Evolutionary conservation across 768 basidiomycete species (phyloP).

Genomic region (Leccinum barrowsii): DNA sequence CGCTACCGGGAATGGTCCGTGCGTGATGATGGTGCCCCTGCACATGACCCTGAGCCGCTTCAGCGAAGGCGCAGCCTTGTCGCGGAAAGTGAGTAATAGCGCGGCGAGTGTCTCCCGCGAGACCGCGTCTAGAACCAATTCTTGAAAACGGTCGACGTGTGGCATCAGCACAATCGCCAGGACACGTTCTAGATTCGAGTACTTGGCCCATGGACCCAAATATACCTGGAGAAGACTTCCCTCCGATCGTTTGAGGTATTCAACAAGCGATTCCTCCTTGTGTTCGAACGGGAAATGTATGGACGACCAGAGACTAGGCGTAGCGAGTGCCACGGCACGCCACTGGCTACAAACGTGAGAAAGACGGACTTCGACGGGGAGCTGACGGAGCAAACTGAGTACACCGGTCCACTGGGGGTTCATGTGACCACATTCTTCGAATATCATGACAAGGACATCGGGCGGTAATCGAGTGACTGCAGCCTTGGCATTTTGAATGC

Average conservation of each 20-base stretch:
- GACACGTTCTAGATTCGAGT: conserved; percentile 25
- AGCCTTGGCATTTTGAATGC: conserved; percentile 28
- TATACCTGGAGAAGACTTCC: conserved; percentile 31
- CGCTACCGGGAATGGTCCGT: conserved; percentile 23
- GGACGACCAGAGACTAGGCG: conserved; percentile 34
- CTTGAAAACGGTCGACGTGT: conserved; percentile 27
- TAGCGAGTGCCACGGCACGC: conserved; percentile 33
- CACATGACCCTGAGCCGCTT: conserved; percentile 28
- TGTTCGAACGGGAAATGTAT: conserved; percentile 31
- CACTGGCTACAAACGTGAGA: conserved; percentile 34
- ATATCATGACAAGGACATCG: conserved; percentile 31
- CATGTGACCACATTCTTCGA: conserved; percentile 30
- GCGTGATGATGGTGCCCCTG: conserved; percentile 26
- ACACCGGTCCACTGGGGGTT: conserved; percentile 33
- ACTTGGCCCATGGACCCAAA: conserved; percentile 32
- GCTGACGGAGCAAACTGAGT: conserved; percentile 30
- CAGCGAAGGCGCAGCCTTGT: conserved; percentile 26
- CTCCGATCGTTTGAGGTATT: conserved; percentile 33
- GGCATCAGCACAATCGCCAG: conserved; percentile 27
- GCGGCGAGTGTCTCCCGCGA: conserved; percentile 29
- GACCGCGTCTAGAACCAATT: conserved; percentile 29
- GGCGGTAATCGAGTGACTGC: conserved; percentile 31
- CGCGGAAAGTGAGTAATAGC: conserved; percentile 22
- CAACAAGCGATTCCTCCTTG: conserved; percentile 26
- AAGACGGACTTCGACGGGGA: conserved; percentile 32